Base-by-base conservation (phyloP, 495 filamentous ascomycete genomes). In the Hypoxylon fuscum region DNA sequence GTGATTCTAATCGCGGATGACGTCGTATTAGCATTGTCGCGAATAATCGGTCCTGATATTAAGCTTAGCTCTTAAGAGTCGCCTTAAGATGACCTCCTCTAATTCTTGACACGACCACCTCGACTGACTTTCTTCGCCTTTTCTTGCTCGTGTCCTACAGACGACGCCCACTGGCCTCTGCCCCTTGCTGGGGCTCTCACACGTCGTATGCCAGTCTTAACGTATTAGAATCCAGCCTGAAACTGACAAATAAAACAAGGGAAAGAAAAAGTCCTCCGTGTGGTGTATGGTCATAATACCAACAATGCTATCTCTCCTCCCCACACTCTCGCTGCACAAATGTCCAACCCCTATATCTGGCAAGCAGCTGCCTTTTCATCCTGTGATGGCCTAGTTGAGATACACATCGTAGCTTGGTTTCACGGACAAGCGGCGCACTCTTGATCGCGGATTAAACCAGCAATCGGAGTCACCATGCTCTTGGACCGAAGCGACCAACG, bases 171-270 rank as follows among this genome's bases (percentile, higher is more conserved):
- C 37, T 49, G 42, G 47, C 45, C 58, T 51, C 58, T 38, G 38
- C 22, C 43, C 18, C 25, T 27, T 27, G 8, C 25, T 8, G 3
- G 25, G 25, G 25, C 25, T 27, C 25, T 27, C 25, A 27, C 25
- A 27, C n/a, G n/a, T 44, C 21, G 40, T 45, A 55, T 48, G 56
- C 41, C 53, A 51, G 48, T 62, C 53, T 63, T 51, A 55, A 55
- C 58, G 55, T 68, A 68, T 63, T 68, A 68, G 25, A 68, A 63
- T 68, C 64, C 64, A 68, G 64, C 55, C 42, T 47, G 59, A 66
- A 66, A 57, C 17, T 40, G 64, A 68, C 64, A 62, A 67, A 67
- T 40, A 40, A 61, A 61, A 66, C 35, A 44, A 29, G 47, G 29
- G 27, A 61, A 37, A 66, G 35, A 18, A 48, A 40, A 27, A 35